A percentile compares a stretch with the other conserved stretches of the same genome.
Conservation (phyloP, 192 early-diverging fungal genomes). For the Spizellomyces punctatus region DNA sequence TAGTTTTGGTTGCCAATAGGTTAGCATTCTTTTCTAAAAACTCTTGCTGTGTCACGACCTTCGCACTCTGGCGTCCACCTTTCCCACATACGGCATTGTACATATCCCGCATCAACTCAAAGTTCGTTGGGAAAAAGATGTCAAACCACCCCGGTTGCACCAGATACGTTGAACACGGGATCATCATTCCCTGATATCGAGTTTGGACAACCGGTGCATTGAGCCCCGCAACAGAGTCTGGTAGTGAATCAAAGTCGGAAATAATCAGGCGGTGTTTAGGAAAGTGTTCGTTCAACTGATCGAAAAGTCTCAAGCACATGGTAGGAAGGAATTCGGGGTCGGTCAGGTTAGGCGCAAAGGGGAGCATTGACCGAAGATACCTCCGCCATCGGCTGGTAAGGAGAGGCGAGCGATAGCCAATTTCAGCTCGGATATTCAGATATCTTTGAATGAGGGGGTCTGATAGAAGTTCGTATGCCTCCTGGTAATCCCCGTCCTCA, state of each 20-base stretch:
- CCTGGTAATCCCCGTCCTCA: constrained; percentile 81
- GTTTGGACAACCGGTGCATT: constrained; percentile 96
- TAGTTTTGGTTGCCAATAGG: constrained; percentile 71
- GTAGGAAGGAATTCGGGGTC: constrained; percentile 89
- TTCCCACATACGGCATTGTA: constrained; percentile 58
- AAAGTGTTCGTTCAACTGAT: constrained; percentile 77
- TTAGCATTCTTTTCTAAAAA: constrained; percentile 81
- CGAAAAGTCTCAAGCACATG: constrained; percentile 65
- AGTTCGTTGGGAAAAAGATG: constrained; percentile 98
- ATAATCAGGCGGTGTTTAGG: constrained; percentile 85
- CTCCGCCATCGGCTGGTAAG: constrained; percentile 47
- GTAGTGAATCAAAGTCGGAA: constrained; percentile 86
- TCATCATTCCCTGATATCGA: constrained; percentile 84
- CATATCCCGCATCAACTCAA: constrained; percentile 79
- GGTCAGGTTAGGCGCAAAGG: constrained; percentile 86
- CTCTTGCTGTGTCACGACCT: constrained; percentile 73
- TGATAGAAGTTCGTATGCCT: constrained; percentile 77
- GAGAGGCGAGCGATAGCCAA: constrained; percentile 66
- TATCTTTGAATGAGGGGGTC: constrained; percentile 80
- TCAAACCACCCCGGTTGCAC: constrained; percentile 99
- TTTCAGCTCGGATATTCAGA: constrained; percentile 60
- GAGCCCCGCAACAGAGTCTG: constrained; percentile 79
- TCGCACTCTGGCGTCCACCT: constrained; percentile 5
- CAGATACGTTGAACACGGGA: constrained; percentile 93
- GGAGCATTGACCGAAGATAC: constrained; percentile 61